Percentiles rank a stretch among this genome's conserved stretches.
Conservation (phyloP, 306 rosid genomes). For the Medicago truncatula region DNA sequence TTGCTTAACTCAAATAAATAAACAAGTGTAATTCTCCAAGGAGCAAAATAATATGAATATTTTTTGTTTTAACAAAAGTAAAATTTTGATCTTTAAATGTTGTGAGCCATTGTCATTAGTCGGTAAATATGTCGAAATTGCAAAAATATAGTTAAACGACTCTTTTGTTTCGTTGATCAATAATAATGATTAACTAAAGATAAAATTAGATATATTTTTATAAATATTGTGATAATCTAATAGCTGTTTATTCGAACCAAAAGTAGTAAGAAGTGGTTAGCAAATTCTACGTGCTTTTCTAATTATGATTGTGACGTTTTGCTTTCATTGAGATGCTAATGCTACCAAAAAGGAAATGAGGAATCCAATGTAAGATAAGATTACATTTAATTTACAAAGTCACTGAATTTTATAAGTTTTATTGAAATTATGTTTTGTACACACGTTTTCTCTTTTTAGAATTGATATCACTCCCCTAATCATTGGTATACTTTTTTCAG, state of each 20-base stretch:
- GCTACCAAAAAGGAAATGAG: conserved; percentile 34
- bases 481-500: neutral
- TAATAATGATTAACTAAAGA: too few species aligned
- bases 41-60: neutral
- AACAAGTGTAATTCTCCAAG: neutral
- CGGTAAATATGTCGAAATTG: too few species aligned
- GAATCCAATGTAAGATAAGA: conserved; percentile 27
- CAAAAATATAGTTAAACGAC: neutral
- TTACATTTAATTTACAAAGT: neutral
- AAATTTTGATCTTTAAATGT: neutral
- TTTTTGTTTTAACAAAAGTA: neutral
- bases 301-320: conserved; percentile 40
- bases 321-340: conserved; percentile 39
- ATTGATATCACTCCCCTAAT: neutral
- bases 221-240: too few species aligned
- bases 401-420: neutral
- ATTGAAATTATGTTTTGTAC: neutral
- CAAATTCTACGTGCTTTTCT: conserved; percentile 33
- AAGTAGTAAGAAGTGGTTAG: neutral
- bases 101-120: too few species aligned
- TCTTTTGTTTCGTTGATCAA: neutral
- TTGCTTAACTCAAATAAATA: conserved; percentile 44
- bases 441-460: neutral
- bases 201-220: too few species aligned
- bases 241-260: neutral